phyloP scores from a whole-genome alignment of 257 asterid genomes.

The Capsicum rhomboideum region DNA sequence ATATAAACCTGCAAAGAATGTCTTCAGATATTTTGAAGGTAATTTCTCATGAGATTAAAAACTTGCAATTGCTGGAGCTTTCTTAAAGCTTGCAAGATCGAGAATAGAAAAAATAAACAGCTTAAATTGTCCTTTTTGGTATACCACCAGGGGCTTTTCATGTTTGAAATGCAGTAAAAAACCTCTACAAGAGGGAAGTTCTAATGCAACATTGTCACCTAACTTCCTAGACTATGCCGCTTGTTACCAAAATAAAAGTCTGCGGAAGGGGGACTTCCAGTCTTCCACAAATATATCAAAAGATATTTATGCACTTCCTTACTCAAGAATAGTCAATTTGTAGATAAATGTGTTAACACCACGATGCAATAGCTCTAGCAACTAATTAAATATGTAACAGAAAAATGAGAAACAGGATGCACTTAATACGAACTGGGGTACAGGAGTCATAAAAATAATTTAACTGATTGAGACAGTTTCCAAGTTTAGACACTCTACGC shows the following conservation, averaged over 20 bases:
- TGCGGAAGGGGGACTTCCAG: neutral
- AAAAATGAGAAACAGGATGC: neutral
- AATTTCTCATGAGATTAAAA: neutral
- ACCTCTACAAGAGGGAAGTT: neutral
- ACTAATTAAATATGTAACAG: neutral
- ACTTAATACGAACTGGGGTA: neutral
- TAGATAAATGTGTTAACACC: neutral
- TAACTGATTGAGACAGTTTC: neutral
- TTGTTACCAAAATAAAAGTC: neutral
- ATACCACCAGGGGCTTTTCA: neutral
- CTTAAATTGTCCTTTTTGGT: neutral
- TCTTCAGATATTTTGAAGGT: neutral
- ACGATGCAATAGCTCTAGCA: neutral
- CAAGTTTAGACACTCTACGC: neutral
- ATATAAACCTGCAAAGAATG: conserved; percentile 53
- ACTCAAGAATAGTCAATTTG: neutral
- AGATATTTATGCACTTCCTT: neutral
- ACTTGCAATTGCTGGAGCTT: neutral
- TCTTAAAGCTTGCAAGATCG: neutral
- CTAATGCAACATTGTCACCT: neutral
- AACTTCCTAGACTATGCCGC: neutral
- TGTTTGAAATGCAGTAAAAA: neutral
- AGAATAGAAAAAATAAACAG: neutral
- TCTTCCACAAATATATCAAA: neutral
- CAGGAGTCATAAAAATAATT: neutral